Conservation (phyloP, 1,139 yeast genomes). For the Zygotorulaspora mrakii region DNA sequence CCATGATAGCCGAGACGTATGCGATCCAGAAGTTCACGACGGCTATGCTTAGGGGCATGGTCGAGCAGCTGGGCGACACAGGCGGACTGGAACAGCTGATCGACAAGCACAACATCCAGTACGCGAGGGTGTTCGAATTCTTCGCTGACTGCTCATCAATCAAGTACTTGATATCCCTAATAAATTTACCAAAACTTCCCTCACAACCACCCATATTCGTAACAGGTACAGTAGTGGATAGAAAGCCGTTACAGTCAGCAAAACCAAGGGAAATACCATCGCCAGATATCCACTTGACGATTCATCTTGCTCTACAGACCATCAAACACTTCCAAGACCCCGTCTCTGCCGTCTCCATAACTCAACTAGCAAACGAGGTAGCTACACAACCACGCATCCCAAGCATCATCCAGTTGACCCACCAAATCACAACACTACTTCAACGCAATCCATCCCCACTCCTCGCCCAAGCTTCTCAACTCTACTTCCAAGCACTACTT, state of each 20-base stretch:
- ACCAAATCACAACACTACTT: conserved; percentile 17
- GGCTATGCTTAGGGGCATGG: conserved; percentile 87
- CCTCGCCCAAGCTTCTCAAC: conserved; percentile 21
- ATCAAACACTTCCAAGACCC: conserved; percentile 13
- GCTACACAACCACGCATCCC: conserved; percentile 14
- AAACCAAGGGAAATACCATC: conserved; percentile 3
- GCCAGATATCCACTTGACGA: conserved; percentile 12
- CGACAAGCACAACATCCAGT: conserved; percentile 75
- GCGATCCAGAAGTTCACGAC: conserved; percentile 88
- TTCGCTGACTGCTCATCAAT: conserved; percentile 88
- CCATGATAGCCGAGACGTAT: conserved; percentile 87
- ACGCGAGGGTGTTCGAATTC: conserved; percentile 72
- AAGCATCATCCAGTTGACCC: conserved; percentile 15
- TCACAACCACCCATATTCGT: conserved; percentile 59
- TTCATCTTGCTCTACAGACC: conserved; percentile 14
- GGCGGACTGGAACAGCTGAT: conserved; percentile 76
- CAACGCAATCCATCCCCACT: conserved; percentile 20
- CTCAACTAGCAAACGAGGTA: conserved; percentile 14
- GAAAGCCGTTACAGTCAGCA: background rate
- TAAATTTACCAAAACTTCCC: conserved; percentile 81
- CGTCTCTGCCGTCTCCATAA: conserved; percentile 12
- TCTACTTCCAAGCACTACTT: conserved; percentile 19
- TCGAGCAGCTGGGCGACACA: conserved; percentile 56
- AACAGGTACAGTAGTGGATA: background rate
- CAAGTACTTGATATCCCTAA: conserved; percentile 75